Evolutionary conservation across 2,329 filamentous ascomycete genomes (phyloP).

Genomic region (Sordariomycetes sp.): DNA sequence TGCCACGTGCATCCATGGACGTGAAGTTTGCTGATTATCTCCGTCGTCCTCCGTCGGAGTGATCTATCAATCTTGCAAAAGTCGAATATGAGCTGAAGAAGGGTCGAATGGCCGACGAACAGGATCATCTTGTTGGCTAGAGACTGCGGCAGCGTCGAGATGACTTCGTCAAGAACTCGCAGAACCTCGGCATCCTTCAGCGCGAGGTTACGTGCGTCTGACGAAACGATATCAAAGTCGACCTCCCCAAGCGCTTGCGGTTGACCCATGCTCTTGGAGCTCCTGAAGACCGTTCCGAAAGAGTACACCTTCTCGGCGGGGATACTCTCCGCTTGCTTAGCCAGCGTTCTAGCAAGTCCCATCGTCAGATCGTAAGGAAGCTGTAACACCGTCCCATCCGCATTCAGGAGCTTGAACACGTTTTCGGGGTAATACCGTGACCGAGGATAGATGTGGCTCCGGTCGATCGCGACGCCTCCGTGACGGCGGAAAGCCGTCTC

Average conservation of each 20-base stretch:
- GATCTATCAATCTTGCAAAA: conserved; percentile 68
- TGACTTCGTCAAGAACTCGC: conserved; percentile 88
- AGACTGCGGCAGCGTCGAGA: conserved; percentile 68
- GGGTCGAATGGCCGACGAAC: conserved; percentile 77
- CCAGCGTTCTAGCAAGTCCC: conserved; percentile 75
- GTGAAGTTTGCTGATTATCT: conserved; percentile 78
- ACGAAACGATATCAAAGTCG: conserved; percentile 92
- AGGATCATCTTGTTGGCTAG: conserved; percentile 70
- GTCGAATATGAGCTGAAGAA: conserved; percentile 82
- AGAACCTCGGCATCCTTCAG: conserved; percentile 89
- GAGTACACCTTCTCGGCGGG: conserved; percentile 68
- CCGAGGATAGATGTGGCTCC: conserved; percentile 69
- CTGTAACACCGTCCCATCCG: conserved; percentile 78
- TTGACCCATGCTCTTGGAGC: conserved; percentile 67
- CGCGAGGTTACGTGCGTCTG: conserved; percentile 68
- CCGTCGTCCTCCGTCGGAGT: conserved; percentile 63
- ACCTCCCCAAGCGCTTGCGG: conserved; percentile 79
- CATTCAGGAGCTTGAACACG: conserved; percentile 70
- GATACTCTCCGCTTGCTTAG: conserved; percentile 52
- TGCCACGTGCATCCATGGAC: conserved; percentile 72
- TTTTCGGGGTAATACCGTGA: conserved; percentile 68
- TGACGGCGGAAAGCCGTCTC: conserved; percentile 76
- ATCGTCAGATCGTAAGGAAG: conserved; percentile 90
- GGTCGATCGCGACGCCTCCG: conserved; percentile 72
- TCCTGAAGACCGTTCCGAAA: conserved; percentile 81